Conservation (phyloP, 108 stramenopile genomes). For the Pseudonitzschia pungens region DNA sequence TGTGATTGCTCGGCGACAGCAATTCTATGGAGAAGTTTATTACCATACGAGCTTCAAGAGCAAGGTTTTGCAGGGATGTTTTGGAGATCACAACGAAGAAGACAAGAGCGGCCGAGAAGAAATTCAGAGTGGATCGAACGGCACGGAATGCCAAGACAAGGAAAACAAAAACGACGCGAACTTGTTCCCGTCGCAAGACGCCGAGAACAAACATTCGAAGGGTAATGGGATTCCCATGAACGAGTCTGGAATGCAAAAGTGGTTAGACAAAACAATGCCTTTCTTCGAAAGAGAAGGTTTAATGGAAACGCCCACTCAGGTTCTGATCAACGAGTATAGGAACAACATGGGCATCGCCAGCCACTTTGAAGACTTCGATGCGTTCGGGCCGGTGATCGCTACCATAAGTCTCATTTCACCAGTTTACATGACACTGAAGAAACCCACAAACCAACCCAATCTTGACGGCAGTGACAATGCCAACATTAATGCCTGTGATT, state of each 20-base stretch:
- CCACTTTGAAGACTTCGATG: slow-evolving; percentile 27
- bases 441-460: slow-evolving; percentile 2
- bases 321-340: slow-evolving; percentile 30
- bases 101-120: not conserved
- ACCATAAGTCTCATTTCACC: slow-evolving; percentile 15
- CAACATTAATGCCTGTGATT: slow-evolving; percentile 20
- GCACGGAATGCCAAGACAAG: too few species aligned
- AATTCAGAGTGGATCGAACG: not conserved
- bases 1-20: slow-evolving; percentile 31
- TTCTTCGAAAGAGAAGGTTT: slow-evolving; percentile 2
- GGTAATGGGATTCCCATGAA: not conserved
- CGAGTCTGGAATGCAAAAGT: slow-evolving; percentile 3
- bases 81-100: not conserved
- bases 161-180: not conserved
- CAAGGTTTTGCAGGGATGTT: not conserved
- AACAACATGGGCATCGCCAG: slow-evolving; percentile 34
- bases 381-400: slow-evolving; percentile 18
- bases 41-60: slow-evolving; percentile 22
- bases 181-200: not conserved
- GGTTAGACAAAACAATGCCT: slow-evolving; percentile 1
- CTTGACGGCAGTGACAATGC: not conserved
- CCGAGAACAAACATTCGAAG: too few species aligned
- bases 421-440: slow-evolving; percentile 35
- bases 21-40: slow-evolving; percentile 32
- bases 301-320: slow-evolving; percentile 14